Base-by-base conservation (phyloP, 2,329 filamentous ascomycete genomes). In the Aspergillus pseudotamarii region DNA sequence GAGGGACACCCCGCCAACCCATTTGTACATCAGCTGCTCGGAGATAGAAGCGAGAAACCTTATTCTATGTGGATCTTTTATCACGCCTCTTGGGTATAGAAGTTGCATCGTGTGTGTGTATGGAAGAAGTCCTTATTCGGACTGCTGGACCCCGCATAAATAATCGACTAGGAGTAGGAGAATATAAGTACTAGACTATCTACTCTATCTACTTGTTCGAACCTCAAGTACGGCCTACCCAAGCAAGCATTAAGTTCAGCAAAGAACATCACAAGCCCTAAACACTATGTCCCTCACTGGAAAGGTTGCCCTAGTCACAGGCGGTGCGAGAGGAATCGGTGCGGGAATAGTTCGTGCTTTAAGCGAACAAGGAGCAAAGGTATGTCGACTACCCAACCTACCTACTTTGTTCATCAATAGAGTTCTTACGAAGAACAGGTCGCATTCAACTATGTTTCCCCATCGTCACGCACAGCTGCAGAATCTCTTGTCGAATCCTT, bases 281-380 rank as follows among this genome's bases (percentile, higher is more conserved):
- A 26, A 26, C 58, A 58, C 6, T 41, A 67, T 69, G 67, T 69
- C 67, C 9, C 61, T 69, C 19, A n/a, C 58, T 34, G 65, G 61
- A 5, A 69, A 67, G 55, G 43, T 67, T 34, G 65, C 67, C 38
- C 67, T 69, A 23, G 67, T 69, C 43, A 69, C 65, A 12, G 67
- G 67, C 10, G 67, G 67, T 4, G 67, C 67, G 9, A 43, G 65
- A 32, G 67, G 67, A 36, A 69, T 69, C 8, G 65, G 67, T 21
- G 60, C 65, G 2, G 64, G 67, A 11, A 67, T 69, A 16, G 65
- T 64, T 21, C 65, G 57, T 12, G 61, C 53, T 12, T 51, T 67
- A 16, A 60, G 63, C 36, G 38, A 63, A 11, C 43, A 64, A 50
- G 65, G 67, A 19, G 65, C 60, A 48, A 69, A 64, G 30, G 65